Conservation (phyloP, 2,329 filamentous ascomycete species). For the Acephala macrosclerotiorum region DNA sequence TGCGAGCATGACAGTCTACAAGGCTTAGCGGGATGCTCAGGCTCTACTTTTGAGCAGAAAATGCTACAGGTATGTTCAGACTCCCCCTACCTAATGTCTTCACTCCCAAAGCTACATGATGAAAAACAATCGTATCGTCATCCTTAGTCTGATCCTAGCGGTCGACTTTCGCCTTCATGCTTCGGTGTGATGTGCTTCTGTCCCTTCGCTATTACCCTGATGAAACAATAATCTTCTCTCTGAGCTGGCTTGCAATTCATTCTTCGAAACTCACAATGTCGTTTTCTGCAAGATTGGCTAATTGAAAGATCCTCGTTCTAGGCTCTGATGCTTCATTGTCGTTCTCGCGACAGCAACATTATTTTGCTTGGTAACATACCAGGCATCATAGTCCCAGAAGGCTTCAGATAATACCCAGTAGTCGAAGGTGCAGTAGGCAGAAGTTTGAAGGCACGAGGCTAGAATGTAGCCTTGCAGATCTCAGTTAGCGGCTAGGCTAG, state of each 20-base stretch:
- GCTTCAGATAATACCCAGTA: too few relatives aligned
- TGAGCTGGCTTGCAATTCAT: slow-evolving; percentile 43
- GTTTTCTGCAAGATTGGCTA: background rate
- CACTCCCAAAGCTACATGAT: slow-evolving; percentile 65
- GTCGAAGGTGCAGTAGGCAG: too few relatives aligned
- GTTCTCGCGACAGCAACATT: background rate
- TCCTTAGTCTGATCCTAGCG: slow-evolving; percentile 85
- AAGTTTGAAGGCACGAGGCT: slow-evolving; percentile 30
- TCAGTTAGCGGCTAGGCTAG: slow-evolving; percentile 10
- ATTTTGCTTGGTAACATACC: too few relatives aligned
- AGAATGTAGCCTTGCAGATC: slow-evolving; percentile 30
- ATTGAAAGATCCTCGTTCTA: background rate
- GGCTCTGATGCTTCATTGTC: background rate
- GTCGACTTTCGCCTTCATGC: slow-evolving; percentile 40
- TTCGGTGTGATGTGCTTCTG: slow-evolving; percentile 42
- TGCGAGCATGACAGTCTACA: background rate
- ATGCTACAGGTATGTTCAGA: slow-evolving; percentile 4
- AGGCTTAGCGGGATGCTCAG: background rate
- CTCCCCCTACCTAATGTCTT: background rate
- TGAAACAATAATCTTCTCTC: slow-evolving; percentile 62
- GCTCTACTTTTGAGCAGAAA: too few relatives aligned
- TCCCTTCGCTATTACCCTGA: slow-evolving; percentile 49
- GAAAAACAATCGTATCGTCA: slow-evolving; percentile 89
- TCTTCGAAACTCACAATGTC: background rate
- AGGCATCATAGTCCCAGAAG: background rate